These are phyloP conservation scores for Durotheca rogersii DNA, from an alignment of 495 filamentous ascomycete species.

Conservation along the genomic window DNA sequence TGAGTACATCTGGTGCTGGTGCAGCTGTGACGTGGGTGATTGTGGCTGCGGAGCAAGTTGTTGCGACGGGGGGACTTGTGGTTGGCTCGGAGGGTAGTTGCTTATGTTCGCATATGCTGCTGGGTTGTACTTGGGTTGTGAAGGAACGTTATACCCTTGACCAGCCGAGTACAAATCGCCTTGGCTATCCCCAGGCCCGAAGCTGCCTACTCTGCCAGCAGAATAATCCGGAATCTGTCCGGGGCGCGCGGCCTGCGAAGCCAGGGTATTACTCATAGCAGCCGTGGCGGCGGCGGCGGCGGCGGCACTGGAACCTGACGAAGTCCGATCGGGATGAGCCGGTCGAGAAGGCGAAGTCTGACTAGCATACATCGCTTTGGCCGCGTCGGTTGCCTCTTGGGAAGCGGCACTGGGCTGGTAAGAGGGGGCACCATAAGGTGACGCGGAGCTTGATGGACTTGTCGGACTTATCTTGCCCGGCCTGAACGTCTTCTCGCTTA, in stretches of 20 bases:
- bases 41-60: conserved; percentile 38
- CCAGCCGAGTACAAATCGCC: conserved; percentile 51
- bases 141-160: conserved; percentile 43
- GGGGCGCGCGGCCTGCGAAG: conserved; percentile 28
- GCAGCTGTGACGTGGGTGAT: conserved; percentile 41
- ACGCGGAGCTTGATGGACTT: conserved; percentile 31
- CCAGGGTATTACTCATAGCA: conserved; percentile 43
- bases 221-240: conserved; percentile 42
- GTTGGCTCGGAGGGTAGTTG: conserved; percentile 46
- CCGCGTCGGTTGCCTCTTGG: conserved; percentile 52
- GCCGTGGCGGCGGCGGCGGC: conserved; percentile 51
- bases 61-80: conserved; percentile 37
- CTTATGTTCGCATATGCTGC: conserved; percentile 66
- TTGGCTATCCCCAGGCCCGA: conserved; percentile 38
- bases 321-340: conserved; percentile 43
- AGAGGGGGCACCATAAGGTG: conserved; percentile 30
- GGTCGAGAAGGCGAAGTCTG: conserved; percentile 49
- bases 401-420: conserved; percentile 43
- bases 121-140: conserved; percentile 70
- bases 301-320: conserved; percentile 42
- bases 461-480: conserved; percentile 48
- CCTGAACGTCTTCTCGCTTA: conserved; percentile 68
- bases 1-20: conserved; percentile 28
- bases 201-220: conserved; percentile 39
- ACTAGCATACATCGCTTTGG: conserved; percentile 52